These are phyloP conservation scores for Annulohypoxylon stygium DNA, from an alignment of 495 filamentous ascomycete species.

Conservation along the genomic window DNA sequence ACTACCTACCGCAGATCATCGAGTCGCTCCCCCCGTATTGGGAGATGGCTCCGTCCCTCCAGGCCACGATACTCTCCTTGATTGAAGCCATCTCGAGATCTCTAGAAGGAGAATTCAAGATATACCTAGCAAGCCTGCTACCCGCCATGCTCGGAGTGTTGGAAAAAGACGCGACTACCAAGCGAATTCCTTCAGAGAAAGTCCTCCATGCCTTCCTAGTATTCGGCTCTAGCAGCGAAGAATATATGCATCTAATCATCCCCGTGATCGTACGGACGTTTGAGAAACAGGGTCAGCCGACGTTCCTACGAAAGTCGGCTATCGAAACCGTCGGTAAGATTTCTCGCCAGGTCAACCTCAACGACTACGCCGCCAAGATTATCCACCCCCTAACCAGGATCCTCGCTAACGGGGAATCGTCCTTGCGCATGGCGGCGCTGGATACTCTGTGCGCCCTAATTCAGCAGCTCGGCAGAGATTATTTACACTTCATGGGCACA, in stretches of 20 bases:
- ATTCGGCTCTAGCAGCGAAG: conserved; percentile 95
- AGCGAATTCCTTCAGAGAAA: conserved; percentile 83
- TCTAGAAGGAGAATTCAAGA: conserved; percentile 96
- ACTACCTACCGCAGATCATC: conserved; percentile 85
- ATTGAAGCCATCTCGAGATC: conserved; percentile 94
- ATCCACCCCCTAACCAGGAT: conserved; percentile 90
- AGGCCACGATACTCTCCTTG: conserved; percentile 89
- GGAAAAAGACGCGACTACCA: conserved; percentile 82
- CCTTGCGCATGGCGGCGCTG: conserved; percentile 84
- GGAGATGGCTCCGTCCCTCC: conserved; percentile 78
- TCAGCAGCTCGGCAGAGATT: conserved; percentile 95
- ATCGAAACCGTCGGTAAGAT: conserved; percentile 96
- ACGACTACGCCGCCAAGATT: conserved; percentile 94
- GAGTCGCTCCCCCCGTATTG: conserved; percentile 88
- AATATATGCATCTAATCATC: conserved; percentile 99
- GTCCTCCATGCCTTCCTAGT: conserved; percentile 95
- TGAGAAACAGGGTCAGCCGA: conserved; percentile 83
- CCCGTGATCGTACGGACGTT: conserved; percentile 94
- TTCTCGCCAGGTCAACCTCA: conserved; percentile 97
- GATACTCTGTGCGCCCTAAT: conserved; percentile 96
- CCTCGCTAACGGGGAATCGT: conserved; percentile 76
- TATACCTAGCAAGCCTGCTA: conserved; percentile 87
- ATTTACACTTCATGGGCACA: conserved; percentile 90
- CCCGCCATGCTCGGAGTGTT: conserved; percentile 93
- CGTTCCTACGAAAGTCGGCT: conserved; percentile 82